Conservation (phyloP, 2,329 filamentous ascomycete genomes). For the Epichloe sp. region DNA sequence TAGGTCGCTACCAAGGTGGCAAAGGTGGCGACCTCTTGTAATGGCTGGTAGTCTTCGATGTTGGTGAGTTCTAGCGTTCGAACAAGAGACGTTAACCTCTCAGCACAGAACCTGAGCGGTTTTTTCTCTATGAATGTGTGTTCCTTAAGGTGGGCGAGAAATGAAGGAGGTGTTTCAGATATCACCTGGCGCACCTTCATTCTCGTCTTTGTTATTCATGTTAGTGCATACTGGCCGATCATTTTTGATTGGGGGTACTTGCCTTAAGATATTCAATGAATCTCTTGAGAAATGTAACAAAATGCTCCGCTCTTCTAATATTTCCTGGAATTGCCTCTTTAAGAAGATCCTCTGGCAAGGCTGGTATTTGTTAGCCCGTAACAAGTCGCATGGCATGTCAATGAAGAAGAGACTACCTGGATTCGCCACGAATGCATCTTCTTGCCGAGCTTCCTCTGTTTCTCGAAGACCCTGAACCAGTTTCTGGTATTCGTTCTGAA, state of each 20-base stretch:
- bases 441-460: constrained; percentile 77
- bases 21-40: constrained; percentile 96
- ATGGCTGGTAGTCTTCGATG: constrained; percentile 92
- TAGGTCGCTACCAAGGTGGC: constrained; percentile 93
- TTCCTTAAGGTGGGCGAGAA: constrained; percentile 83
- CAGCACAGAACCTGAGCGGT: constrained; percentile 84
- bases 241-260: not conserved
- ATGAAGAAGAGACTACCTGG: constrained; percentile 35
- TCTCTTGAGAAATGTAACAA: constrained; percentile 83
- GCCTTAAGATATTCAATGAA: constrained; percentile 94
- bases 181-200: constrained; percentile 99
- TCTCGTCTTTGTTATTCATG: constrained; percentile 47
- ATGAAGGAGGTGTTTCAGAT: constrained; percentile 90
- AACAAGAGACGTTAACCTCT: constrained; percentile 85
- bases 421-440: constrained; percentile 96
- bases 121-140: constrained; percentile 98
- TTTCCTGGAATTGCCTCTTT: constrained; percentile 96
- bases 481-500: constrained; percentile 92
- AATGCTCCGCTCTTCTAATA: constrained; percentile 90
- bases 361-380: constrained; percentile 24
- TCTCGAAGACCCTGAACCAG: constrained; percentile 83
- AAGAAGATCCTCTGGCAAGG: constrained; percentile 81
- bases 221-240: not conserved
- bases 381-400: not conserved
- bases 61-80: constrained; percentile 91